A percentile compares a stretch with the other conserved stretches of the same genome.
phyloP scores from a whole-genome alignment of 1,284 basidiomycete species.

The Singerocomus inundabilis region DNA sequence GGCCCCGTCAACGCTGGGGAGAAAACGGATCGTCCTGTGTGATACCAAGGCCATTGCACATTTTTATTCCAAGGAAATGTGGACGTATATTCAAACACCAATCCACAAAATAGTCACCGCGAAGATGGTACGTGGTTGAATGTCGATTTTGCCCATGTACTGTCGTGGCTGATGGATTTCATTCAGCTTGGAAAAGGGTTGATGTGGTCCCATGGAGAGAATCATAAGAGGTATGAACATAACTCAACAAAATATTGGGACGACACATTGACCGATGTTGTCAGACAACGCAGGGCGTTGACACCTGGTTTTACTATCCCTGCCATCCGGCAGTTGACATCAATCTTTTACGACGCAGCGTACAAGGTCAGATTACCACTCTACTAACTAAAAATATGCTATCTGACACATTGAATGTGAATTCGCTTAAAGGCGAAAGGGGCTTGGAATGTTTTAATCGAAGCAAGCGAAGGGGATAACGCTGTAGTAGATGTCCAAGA shows the following conservation, averaged over 20 bases:
- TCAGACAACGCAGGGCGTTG: conserved; percentile 37
- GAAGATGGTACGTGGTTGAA: conserved; percentile 39
- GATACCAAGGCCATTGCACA: conserved; percentile 40
- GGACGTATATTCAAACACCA: conserved; percentile 42
- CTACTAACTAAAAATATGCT: no score
- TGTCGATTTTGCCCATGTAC: not conserved
- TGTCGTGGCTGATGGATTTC: not conserved
- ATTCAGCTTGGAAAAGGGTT: conserved; percentile 14
- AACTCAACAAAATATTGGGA: rapidly evolving
- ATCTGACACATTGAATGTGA: no score
- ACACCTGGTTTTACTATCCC: conserved; percentile 1
- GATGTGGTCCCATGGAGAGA: conserved; percentile 13
- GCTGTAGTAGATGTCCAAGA: conserved; percentile 50
- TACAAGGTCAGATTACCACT: conserved; percentile 43
- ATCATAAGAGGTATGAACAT: conserved; percentile 9
- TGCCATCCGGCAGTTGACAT: not conserved
- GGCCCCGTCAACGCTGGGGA: conserved; percentile 43
- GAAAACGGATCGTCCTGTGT: conserved; percentile 28
- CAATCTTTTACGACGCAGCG: conserved; percentile 25
- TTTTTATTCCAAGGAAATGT: conserved; percentile 39
- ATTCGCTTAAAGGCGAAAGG: conserved; percentile 35
- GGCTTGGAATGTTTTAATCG: conserved; percentile 48
- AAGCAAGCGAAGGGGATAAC: conserved; percentile 30
- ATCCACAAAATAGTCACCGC: conserved; percentile 39
- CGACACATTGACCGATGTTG: not conserved